phyloP scores from a whole-genome alignment of 441 rosid genomes.

The Eruca vesicaria region DNA sequence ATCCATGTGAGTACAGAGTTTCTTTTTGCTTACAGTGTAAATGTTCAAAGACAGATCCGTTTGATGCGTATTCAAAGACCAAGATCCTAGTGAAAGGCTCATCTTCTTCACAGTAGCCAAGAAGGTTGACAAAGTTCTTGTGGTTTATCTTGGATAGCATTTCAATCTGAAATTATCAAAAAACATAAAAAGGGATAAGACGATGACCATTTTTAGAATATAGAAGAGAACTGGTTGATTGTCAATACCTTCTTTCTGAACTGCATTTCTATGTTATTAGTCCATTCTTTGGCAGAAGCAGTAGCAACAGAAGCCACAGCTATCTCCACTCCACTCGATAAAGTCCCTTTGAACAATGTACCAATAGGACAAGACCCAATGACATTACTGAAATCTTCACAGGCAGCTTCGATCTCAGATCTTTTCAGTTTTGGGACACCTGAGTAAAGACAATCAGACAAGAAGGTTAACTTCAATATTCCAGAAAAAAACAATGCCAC shows the following conservation, averaged over 20 bases:
- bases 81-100: conserved; percentile 88
- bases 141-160: conserved; percentile 71
- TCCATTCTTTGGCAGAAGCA: conserved; percentile 60
- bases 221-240: background rate
- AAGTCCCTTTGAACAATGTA: conserved; percentile 67
- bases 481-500: background rate
- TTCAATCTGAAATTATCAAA: conserved; percentile 50
- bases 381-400: conserved; percentile 83
- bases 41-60: conserved; percentile 82
- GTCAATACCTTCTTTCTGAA: conserved; percentile 60
- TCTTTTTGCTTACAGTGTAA: conserved; percentile 60
- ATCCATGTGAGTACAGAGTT: background rate
- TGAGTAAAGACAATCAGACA: conserved; percentile 33
- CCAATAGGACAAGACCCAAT: conserved; percentile 68
- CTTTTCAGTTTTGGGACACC: conserved; percentile 79
- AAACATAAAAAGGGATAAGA: background rate
- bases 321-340: conserved; percentile 66
- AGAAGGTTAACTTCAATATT: background rate
- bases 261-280: conserved; percentile 55
- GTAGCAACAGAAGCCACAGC: conserved; percentile 55
- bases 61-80: conserved; percentile 96
- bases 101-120: conserved; percentile 80
- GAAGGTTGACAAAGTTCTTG: conserved; percentile 89
- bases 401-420: conserved; percentile 68
- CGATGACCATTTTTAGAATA: background rate